A percentile compares a stretch with the other conserved stretches of the same genome.
Evolutionary conservation across 768 basidiomycete genomes (phyloP).

Genomic region (Terana coerulea): DNA sequence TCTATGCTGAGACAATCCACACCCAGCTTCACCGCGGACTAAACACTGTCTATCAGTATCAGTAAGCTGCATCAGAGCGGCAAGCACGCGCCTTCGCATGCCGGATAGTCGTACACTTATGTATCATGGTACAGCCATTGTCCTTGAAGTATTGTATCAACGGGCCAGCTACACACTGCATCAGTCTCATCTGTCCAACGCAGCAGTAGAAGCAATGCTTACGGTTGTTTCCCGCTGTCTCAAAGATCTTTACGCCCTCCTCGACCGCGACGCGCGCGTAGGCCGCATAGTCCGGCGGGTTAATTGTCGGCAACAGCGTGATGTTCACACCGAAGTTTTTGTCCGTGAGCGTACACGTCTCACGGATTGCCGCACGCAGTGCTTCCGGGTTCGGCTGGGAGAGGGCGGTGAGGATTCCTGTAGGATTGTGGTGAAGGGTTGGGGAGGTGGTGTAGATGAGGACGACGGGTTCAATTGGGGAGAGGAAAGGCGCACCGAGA

Average conservation of each 20-base stretch:
- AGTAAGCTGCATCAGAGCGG: not conserved
- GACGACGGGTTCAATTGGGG: too few relatives aligned
- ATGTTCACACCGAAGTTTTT: constrained; percentile 86
- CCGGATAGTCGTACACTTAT: constrained; percentile 85
- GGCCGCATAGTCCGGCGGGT: constrained; percentile 86
- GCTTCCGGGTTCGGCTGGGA: constrained; percentile 86
- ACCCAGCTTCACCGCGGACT: constrained; percentile 68
- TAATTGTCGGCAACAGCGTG: constrained; percentile 84
- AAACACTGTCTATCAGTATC: not conserved
- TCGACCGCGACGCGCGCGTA: constrained; percentile 80
- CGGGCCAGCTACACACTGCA: constrained; percentile 51
- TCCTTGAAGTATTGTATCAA: constrained; percentile 80
- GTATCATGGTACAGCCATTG: constrained; percentile 75
- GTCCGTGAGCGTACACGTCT: constrained; percentile 64
- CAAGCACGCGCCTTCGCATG: constrained; percentile 72
- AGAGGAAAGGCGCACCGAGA: too few relatives aligned
- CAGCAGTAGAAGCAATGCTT: constrained; percentile 24
- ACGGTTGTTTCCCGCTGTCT: constrained; percentile 94
- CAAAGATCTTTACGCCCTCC: constrained; percentile 85
- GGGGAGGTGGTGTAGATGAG: not conserved
- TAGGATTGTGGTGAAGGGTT: too few relatives aligned
- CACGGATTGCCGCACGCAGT: constrained; percentile 72
- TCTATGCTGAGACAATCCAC: constrained; percentile 90
- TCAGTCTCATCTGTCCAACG: not conserved
- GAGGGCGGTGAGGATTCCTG: constrained; percentile 81